These are phyloP conservation scores for Cutaneotrichosporon spelunceum DNA, from an alignment of 1,284 basidiomycete genomes.

Conservation along the genomic window DNA sequence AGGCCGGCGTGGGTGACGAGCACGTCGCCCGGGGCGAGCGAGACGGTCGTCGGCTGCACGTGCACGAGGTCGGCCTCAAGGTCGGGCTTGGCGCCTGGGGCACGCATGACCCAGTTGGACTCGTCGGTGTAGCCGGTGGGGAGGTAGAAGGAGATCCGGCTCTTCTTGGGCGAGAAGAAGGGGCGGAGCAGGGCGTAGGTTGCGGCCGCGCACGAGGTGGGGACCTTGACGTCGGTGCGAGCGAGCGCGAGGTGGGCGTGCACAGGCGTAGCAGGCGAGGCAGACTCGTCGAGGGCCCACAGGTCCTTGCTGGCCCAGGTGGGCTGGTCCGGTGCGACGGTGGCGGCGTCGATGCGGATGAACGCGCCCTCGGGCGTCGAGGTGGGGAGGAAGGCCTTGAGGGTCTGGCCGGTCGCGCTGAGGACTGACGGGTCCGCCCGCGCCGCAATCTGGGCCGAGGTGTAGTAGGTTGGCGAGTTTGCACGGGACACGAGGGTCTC, in stretches of 20 bases:
- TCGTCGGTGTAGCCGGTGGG: slow-evolving; percentile 34
- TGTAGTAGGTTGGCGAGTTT: slow-evolving; percentile 37
- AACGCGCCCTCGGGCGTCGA: slow-evolving; percentile 20
- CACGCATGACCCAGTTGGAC: slow-evolving; percentile 36
- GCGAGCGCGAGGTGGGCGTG: slow-evolving; percentile 41
- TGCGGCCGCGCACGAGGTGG: slow-evolving; percentile 33
- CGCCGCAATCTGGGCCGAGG: slow-evolving; percentile 33
- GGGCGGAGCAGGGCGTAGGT: slow-evolving; percentile 45
- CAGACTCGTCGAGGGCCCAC: slow-evolving; percentile 21
- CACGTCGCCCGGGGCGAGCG: slow-evolving; percentile 42
- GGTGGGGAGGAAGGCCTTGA: slow-evolving; percentile 23
- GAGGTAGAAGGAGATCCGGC: slow-evolving; percentile 43
- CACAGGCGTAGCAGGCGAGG: slow-evolving; percentile 23
- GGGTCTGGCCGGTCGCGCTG: slow-evolving; percentile 31
- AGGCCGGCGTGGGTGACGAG: slow-evolving; percentile 37
- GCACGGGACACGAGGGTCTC: slow-evolving; percentile 7
- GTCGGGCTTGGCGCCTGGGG: slow-evolving; percentile 3
- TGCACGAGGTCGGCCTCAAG: slow-evolving; percentile 30
- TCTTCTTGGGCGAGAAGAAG: slow-evolving; percentile 34
- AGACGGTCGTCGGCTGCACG: slow-evolving; percentile 24
- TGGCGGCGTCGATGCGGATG: slow-evolving; percentile 30
- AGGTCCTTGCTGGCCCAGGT: slow-evolving; percentile 18
- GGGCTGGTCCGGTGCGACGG: slow-evolving; percentile 14
- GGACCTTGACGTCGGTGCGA: slow-evolving; percentile 27
- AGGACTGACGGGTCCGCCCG: slow-evolving; percentile 40